phyloP scores from a whole-genome alignment of 2,329 filamentous ascomycete genomes.

The Zasmidium angulare region DNA sequence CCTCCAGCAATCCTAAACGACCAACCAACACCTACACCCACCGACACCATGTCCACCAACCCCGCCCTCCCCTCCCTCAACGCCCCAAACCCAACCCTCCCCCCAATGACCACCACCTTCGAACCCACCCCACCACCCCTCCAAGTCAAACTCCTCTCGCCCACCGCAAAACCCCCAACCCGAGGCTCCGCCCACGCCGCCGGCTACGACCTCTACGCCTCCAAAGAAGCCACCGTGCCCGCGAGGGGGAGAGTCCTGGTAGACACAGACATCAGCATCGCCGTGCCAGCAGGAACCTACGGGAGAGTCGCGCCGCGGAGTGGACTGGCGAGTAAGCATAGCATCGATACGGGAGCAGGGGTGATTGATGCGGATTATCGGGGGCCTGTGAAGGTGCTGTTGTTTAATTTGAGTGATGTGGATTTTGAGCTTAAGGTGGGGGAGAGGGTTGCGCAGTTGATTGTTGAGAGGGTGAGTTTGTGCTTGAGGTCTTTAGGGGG shows the following conservation, averaged over 20 bases:
- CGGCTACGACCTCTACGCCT: conserved; percentile 86
- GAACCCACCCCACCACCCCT: conserved; percentile 58
- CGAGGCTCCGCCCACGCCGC: conserved; percentile 86
- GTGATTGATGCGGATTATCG: conserved; percentile 98
- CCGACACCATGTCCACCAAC: conserved; percentile 15
- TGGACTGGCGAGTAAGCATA: conserved; percentile 65
- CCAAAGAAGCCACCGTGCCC: conserved; percentile 72
- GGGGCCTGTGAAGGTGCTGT: conserved; percentile 86
- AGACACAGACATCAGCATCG: conserved; percentile 87
- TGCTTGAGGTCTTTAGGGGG: neutral
- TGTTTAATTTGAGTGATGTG: conserved; percentile 85
- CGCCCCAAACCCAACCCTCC: too few relatives aligned
- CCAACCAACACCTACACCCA: conserved; percentile 35
- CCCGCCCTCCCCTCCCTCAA: conserved; percentile 6
- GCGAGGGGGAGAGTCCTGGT: conserved; percentile 81
- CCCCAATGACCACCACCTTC: conserved; percentile 25
- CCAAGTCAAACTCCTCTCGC: conserved; percentile 83
- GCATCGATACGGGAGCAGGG: conserved; percentile 92
- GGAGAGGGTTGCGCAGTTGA: conserved; percentile 88
- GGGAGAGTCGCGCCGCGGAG: conserved; percentile 52
- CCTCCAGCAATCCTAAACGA: conserved; percentile 39
- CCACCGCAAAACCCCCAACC: conserved; percentile 77
- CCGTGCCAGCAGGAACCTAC: conserved; percentile 87
- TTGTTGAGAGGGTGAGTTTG: conserved; percentile 71
- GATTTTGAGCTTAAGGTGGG: conserved; percentile 82